Evolutionary conservation across 257 asterid species (phyloP), one percentile per base, ranked within the genome.

Genomic region (Salvia hispanica): DNA sequence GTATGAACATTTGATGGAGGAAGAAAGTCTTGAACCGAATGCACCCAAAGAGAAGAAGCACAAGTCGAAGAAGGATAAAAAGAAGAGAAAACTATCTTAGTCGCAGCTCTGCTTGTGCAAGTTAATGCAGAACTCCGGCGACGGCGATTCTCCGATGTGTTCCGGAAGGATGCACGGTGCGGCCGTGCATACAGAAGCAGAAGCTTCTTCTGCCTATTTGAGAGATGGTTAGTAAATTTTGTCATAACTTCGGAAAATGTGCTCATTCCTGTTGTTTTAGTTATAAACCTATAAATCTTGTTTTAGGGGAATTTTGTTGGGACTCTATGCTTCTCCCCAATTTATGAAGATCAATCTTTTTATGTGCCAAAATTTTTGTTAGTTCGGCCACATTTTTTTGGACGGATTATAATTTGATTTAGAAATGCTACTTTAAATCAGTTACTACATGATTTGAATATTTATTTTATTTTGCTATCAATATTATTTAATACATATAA

Each of bases 1-100:
- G 5, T 91, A 86, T 31, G 72, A 74, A 67, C 95, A 91, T 79
- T 72, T 88, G 76, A 71, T 88, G 42, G 77, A 81, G 31, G 86
- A 76, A 0, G 86, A 78, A 4, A 78, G n/a, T 56, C 58, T 78
- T 25, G 52, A 72, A 12, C 9, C 53, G 0, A 43, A 77, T 4
- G 53, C 57, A 11, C 10, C 77, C 33, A 36, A 57, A 0, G 33
- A 69, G 13, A 76, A 67, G 68, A 77, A 14, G 45, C 67, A 13
- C 0, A 77, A 73, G 44, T 33, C 83, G 7, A 85, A 75, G 50
- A 83, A 72, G 80, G 81, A 13, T 8, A 62, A 62, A 57, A 62
- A 63, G 67, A 78, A 69, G 64, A 56, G 55, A 54, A 66, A 64
- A 42, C 6, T 34, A 45, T 36, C 71, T 18, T 48, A 71, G 39